Conservation (phyloP, 768 basidiomycete genomes). For the Boletus barrowsii region DNA sequence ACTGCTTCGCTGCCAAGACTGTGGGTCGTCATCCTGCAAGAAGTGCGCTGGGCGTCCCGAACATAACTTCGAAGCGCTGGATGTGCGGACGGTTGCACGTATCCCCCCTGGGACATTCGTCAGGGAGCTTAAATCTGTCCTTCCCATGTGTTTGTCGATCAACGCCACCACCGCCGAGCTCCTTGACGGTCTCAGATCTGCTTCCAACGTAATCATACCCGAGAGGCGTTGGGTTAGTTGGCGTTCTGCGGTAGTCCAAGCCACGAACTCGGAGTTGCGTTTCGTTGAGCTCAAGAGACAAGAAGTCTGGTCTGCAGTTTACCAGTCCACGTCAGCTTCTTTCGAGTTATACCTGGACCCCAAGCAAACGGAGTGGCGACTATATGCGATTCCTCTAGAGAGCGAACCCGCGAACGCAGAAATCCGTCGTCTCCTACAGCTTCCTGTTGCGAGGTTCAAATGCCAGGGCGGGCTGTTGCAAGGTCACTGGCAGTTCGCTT, state of each 20-base stretch:
- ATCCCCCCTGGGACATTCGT: conserved; percentile 70
- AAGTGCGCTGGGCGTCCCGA: conserved; percentile 90
- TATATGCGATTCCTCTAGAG: conserved; percentile 69
- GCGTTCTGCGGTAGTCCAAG: conserved; percentile 62
- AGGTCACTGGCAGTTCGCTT: conserved; percentile 78
- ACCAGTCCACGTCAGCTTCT: conserved; percentile 64
- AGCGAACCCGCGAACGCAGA: conserved; percentile 74
- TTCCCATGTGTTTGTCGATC: conserved; percentile 84
- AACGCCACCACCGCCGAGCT: conserved; percentile 45
- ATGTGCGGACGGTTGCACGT: conserved; percentile 52
- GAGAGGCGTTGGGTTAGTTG: conserved; percentile 65
- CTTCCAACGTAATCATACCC: conserved; percentile 42
- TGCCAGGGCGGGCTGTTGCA: conserved; percentile 56
- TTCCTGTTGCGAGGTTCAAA: conserved; percentile 73
- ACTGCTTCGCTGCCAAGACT: conserved; percentile 70
- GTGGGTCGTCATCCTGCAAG: conserved; percentile 74
- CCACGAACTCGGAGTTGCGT: conserved; percentile 61
- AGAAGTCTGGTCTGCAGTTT: conserved; percentile 81
- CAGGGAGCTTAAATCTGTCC: conserved; percentile 68
- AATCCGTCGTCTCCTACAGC: conserved; percentile 67
- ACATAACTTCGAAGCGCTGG: conserved; percentile 65
- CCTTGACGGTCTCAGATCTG: conserved; percentile 48
- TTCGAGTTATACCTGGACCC: conserved; percentile 78
- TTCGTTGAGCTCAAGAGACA: conserved; percentile 87
- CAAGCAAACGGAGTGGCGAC: conserved; percentile 79